Base-by-base conservation (phyloP, 78 protist genomes). In the Diacronema lutheri region DNA sequence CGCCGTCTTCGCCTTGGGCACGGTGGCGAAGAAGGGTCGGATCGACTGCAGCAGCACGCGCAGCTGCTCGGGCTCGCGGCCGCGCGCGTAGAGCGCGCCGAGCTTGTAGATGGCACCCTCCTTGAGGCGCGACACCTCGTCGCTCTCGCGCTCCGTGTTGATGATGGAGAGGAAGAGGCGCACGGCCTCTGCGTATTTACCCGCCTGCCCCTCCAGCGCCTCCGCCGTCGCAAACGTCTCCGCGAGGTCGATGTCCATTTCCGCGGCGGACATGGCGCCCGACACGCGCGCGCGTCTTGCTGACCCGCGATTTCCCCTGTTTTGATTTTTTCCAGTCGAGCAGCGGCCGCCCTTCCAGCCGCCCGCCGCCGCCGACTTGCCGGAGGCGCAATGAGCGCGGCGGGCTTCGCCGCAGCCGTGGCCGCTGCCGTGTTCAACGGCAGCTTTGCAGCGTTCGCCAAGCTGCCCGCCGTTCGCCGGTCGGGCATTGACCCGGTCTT, bases 1-100 rank as follows among this genome's bases (percentile, higher is more conserved):
- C 23, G 97, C 97, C 3, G 98, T 97, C 90, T 88, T 87, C 61
- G 97, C 96, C 89, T 95, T 97, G 33, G 98, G 90, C 11, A 97
- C 85, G 65, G 55, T 44, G 37, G 74, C 87, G 81, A 93, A 93
- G 86, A 90, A 85, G 4, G 93, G 90, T 4, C 92, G 74, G 57
- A 92, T 83, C 29, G 11, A 1, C 4, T 25, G 14, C 58, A 92
- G 19, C 56, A 92, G 79, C 69, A 35, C 31, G 4, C 31, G 44
- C 29, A 81, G 21, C 62, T 81, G 37, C 38, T 81, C 71, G 35
- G 26, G 57, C 41, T 38, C 50, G 66, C 60, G 14, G 25, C 3
- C 0, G 33, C 37, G 12, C 31, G 86, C 90, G 33, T 40, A 68
- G 31, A 81, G 73, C 16, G 85, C 83, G 0, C 88, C 89, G 26